Evolutionary conservation across 192 early-diverging fungal genomes (phyloP), one percentile per base, ranked within the genome.

Genomic region (Coemansia sp.): DNA sequence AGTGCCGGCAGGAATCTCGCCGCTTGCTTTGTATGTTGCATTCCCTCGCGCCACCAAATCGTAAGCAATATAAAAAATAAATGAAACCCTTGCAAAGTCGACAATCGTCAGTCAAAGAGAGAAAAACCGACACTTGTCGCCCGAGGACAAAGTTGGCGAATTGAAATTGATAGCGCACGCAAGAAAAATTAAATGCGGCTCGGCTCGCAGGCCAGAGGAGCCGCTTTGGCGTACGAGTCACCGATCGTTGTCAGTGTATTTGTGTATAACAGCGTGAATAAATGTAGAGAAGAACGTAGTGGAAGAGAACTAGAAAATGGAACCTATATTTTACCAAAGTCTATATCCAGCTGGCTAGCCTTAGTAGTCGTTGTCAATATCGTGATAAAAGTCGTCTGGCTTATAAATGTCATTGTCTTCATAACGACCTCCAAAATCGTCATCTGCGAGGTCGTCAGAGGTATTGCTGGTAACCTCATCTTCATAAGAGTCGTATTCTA

Each of bases 11-110:
- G n/a, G 10, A 68, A 19, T 45, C 66, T 60, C 37, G 35, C 56
- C 27, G 29, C 29, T 37, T 53, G 49, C 49, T 42, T 66, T 32
- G 64, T 39, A 19, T 66, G 38, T 1, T 71, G 61, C 62, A 62
- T 62, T 47, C 39, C 54, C 31, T 2, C 6, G 32, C 17, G 32
- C 15, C 17, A n/a, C 32, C 27, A 9, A 29, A 27, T 14, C 20
- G 10, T 29, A 51, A 11, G 27, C 25, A 32, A 27, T 12, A 32
- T 27, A n/a, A 22, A 20, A 8, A 19, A 57, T 20, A 57, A 57
- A 20, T 9, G 14, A 57, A 14, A 14, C 3, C 6, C 17, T 42
- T 2, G 2, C 12, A n/a, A 42, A 42, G 12, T 32, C 32, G 19
- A 36, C 25, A 57, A 37, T 19, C 49, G 14, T 27, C 46, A 27